These are phyloP conservation scores for Seiridium unicorne DNA, from an alignment of 2,329 filamentous ascomycete species.

Conservation along the genomic window DNA sequence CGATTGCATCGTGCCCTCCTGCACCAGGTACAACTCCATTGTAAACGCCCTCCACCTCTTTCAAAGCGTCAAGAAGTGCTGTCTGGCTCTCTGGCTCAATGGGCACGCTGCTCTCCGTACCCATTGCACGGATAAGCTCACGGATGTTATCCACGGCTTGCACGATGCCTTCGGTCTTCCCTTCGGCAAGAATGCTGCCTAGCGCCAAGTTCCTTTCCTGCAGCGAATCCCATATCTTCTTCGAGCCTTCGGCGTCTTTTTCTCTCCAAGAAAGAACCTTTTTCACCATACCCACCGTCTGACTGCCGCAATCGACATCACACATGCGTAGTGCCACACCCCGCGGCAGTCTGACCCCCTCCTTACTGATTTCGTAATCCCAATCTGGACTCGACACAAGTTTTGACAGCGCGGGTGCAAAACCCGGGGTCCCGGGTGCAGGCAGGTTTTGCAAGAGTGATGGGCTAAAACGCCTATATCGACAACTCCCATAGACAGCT, in stretches of 20 bases:
- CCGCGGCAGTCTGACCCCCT: constrained; percentile 66
- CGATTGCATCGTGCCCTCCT: constrained; percentile 89
- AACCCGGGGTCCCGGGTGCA: constrained; percentile 64
- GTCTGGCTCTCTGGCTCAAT: constrained; percentile 90
- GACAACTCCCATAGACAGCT: constrained; percentile 87
- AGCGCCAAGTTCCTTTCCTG: constrained; percentile 74
- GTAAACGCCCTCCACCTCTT: constrained; percentile 72
- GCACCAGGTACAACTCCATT: constrained; percentile 93
- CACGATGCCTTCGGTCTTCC: constrained; percentile 39
- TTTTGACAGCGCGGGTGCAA: constrained; percentile 61
- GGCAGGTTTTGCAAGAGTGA: constrained; percentile 66
- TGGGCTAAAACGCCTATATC: constrained; percentile 91
- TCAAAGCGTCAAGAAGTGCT: constrained; percentile 73
- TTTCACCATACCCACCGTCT: constrained; percentile 96
- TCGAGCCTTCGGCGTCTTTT: constrained; percentile 61
- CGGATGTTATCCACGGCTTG: constrained; percentile 50
- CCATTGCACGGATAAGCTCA: constrained; percentile 74
- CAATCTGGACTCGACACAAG: constrained; percentile 70
- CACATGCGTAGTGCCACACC: constrained; percentile 86
- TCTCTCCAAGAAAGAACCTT: constrained; percentile 81
- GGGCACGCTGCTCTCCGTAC: constrained; percentile 69
- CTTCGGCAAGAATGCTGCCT: constrained; percentile 59
- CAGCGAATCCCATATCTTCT: constrained; percentile 70
- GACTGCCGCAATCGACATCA: constrained; percentile 90
- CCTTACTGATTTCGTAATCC: constrained; percentile 76